These are phyloP conservation scores for Globisporangium canariense DNA, from an alignment of 352 stramenopile genomes.

Conservation along the genomic window DNA sequence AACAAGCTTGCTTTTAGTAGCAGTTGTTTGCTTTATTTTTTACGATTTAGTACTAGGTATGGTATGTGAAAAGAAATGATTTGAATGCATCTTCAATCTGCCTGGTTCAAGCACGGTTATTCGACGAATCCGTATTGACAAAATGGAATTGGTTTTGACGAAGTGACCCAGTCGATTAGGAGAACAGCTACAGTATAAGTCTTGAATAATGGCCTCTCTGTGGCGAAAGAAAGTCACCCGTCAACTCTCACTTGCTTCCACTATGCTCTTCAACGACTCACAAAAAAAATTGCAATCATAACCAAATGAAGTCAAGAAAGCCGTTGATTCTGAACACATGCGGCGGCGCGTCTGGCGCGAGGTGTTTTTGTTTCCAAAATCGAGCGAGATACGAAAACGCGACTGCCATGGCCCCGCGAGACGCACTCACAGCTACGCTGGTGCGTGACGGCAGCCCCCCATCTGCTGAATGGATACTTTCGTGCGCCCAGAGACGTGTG, in stretches of 20 bases:
- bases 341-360: neutral
- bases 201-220: neutral
- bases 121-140: neutral
- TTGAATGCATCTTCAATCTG: neutral
- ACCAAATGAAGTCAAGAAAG: neutral
- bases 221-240: neutral
- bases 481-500: neutral
- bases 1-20: neutral
- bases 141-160: neutral
- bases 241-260: neutral
- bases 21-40: neutral
- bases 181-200: neutral
- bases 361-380: neutral
- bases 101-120: neutral
- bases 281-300: neutral
- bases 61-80: neutral
- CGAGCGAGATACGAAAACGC: slow-evolving; percentile 1
- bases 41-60: neutral
- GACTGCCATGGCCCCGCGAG: slow-evolving; percentile 20
- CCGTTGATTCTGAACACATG: neutral
- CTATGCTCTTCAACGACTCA: neutral
- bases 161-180: neutral
- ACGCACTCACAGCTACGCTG: slow-evolving; percentile 34
- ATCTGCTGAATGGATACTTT: neutral
- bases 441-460: slow-evolving; percentile 26